Base-by-base conservation (phyloP, 352 stramenopile species). In the Phytopythium chamaehyphon region DNA sequence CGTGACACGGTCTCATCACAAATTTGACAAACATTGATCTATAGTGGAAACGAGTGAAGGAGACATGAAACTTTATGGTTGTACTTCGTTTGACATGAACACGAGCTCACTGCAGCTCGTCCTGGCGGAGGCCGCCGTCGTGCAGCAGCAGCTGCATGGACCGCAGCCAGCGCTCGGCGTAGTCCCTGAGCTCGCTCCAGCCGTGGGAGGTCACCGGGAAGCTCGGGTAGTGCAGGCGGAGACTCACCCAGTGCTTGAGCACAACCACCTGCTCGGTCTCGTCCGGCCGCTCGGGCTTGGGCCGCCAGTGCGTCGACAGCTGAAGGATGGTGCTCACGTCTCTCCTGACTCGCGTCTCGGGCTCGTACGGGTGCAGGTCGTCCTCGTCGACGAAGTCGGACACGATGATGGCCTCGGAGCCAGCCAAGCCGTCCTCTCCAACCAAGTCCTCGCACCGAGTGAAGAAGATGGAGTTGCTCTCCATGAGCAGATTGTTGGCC, bases 341-440 rank as follows among this genome's bases (percentile, higher is more conserved):
- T 23, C 66, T 69, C 0, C 72, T 66, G 16, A 73, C 59, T 18
- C 72, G 72, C 31, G 73, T 57, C 36, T 62, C 35, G 0, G 72
- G 57, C 31, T 70, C 42, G 44, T 83, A 83, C 26, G 72, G 69
- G 22, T 80, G 64, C 22, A 75, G 58, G 11, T 79, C 59, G 36
- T 83, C 72, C 23, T 69, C 42, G 39, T 83, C 62, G 0, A 83
- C 72, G 22, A 59, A 79, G 51, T 78, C 69, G 19, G 63, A 61
- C 39, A 76, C 64, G 39, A 83, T 60, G 36, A 80, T 68, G 23
- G 57, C 69, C 15, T 65, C 60, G 21, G 28, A 10, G 28, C 28
- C 5, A 9, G 9, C 28, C 28, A 9, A 33, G 5, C 28, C 28
- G 9, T 33, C 57, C 61, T 12, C 59, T 47, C 0, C 62, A 51